Percentiles rank a stretch among this genome's conserved stretches.
These are phyloP conservation scores for Perkinsus olseni DNA, from an alignment of 169 alveolate species.

Conservation along the genomic window DNA sequence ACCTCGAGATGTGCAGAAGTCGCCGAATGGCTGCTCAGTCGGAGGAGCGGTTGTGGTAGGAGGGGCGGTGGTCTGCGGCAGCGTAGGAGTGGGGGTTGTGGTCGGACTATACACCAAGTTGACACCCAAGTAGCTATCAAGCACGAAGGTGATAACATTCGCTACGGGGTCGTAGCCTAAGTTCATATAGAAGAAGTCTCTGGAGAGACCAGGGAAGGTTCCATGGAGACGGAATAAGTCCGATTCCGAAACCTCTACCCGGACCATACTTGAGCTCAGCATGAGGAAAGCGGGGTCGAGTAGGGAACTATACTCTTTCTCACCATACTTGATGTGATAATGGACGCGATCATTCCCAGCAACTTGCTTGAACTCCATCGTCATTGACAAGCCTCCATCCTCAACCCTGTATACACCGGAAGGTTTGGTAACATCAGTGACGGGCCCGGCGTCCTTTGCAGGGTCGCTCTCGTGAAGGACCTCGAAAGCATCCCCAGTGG, in stretches of 20 bases:
- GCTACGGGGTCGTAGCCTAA: neutral
- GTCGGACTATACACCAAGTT: neutral
- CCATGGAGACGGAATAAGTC: neutral
- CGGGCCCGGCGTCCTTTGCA: no score
- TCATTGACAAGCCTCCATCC: no score
- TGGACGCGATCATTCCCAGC: no score
- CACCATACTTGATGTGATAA: no score
- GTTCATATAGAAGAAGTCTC: neutral
- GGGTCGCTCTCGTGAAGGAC: no score
- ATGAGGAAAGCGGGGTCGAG: neutral
- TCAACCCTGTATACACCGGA: no score
- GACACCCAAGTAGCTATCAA: neutral
- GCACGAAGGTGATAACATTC: neutral
- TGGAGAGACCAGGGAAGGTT: neutral
- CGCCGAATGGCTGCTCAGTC: no score
- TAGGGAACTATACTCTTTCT: neutral
- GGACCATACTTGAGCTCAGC: neutral
- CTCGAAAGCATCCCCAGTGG: no score
- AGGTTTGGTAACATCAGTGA: no score
- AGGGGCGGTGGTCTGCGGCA: neutral
- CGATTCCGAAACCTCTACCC: neutral
- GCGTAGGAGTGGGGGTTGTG: neutral
- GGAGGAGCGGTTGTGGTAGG: no score
- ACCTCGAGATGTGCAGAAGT: no score
- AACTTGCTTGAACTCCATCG: no score